Evolutionary conservation across 352 stramenopile genomes (phyloP), one percentile per base, ranked within the genome.

Genomic region (Globisporangium cederbergense): DNA sequence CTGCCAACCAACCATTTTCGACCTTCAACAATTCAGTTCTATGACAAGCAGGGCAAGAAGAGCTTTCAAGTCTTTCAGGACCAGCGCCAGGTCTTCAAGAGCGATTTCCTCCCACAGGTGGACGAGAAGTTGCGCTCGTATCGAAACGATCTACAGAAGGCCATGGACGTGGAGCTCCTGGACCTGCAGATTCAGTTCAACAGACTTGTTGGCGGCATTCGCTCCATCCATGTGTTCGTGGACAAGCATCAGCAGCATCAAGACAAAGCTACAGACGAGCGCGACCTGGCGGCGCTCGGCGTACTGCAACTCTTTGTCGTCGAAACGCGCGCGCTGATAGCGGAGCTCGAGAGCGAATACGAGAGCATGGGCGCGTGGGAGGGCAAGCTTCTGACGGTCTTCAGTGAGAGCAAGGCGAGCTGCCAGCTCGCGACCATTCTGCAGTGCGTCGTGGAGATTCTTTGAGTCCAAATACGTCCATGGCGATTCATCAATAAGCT

Each of bases 171-270:
- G 28, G 83, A 92, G 38, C 59, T 85, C 14, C 62, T 89, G 25
- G 83, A 92, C 16, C 49, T 90, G 36, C 79, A 92, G 42, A 65
- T 89, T 38, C 81, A 89, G 36, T 67, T 89, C 22, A 90, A 86
- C 66, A 73, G 76, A 2, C 60, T 92, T 8, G 40, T 88, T 8
- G 61, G 71, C 2, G 81, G 83, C 4, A 76, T 77, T 49, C 77
- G 69, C 11, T 53, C 72, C 1, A 75, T 90, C 52, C 70, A 76
- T 16, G 63, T 66, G 4, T 89, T 92, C 52, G 69, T 88, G 4
- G 80, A 83, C 2, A 63, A 36, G 9, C 14, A 53, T 49, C 49
- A 59, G 28, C 38, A 45, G 18, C 46, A 13, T 32, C 55, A 45
- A 53, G 36, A 30, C 5, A 34, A 46, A 20, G n/a, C 36, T 14